phyloP scores from a whole-genome alignment of 1,284 basidiomycete species.

The Austroboletus niveus region DNA sequence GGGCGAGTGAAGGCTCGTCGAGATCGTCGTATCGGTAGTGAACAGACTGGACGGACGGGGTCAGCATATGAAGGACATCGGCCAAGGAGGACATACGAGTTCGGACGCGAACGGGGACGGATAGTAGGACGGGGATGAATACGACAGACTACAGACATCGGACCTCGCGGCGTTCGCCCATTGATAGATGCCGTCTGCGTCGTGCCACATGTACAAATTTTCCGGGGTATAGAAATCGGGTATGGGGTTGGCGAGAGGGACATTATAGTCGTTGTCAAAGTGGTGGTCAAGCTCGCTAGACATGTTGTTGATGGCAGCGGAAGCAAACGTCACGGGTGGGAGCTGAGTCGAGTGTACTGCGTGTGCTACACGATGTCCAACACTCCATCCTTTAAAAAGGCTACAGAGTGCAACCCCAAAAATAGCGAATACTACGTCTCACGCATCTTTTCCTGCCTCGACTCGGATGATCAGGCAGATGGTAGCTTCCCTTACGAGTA shows the following conservation, averaged over 20 bases:
- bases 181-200: slow-evolving; percentile 29
- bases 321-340: slow-evolving; percentile 21
- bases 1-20: slow-evolving; percentile 14
- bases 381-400: slow-evolving; percentile 27
- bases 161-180: slow-evolving; percentile 31
- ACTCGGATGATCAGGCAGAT: slow-evolving; percentile 15
- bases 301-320: slow-evolving; percentile 21
- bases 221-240: slow-evolving; percentile 29
- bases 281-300: slow-evolving; percentile 26
- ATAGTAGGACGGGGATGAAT: slow-evolving; percentile 23
- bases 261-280: slow-evolving; percentile 25
- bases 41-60: slow-evolving; percentile 12
- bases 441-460: slow-evolving; percentile 21
- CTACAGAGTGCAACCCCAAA: slow-evolving; percentile 32
- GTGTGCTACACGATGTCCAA: slow-evolving; percentile 22
- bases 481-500: slow-evolving; percentile 5
- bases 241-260: slow-evolving; percentile 17
- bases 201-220: slow-evolving; percentile 32
- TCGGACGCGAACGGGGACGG: slow-evolving; percentile 19
- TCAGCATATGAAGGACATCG: slow-evolving; percentile 7
- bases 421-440: slow-evolving; percentile 25
- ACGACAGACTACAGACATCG: slow-evolving; percentile 20
- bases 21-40: slow-evolving; percentile 22
- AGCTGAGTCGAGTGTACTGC: slow-evolving; percentile 14
- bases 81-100: slow-evolving; percentile 18